Evolutionary conservation across 352 stramenopile genomes (phyloP).

Genomic region (Globisporangium cederbergense): DNA sequence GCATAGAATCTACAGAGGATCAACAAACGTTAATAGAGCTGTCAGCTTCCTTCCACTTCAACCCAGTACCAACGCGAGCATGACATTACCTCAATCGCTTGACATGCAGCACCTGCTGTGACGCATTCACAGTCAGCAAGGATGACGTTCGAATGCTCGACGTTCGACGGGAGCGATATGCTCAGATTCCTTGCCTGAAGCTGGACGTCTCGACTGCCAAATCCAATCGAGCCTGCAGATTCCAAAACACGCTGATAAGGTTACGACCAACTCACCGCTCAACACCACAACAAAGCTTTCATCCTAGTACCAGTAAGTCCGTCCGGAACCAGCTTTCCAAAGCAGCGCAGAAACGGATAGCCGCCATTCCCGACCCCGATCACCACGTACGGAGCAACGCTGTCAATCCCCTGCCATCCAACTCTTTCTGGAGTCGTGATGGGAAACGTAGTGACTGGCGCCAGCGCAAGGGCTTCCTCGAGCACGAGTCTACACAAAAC

Average conservation of each 20-base stretch:
- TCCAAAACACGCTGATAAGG: neutral
- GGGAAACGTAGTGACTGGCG: neutral
- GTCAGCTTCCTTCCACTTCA: neutral
- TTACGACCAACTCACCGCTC: neutral
- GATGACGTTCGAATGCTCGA: slow-evolving; percentile 6
- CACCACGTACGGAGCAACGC: slow-evolving; percentile 1
- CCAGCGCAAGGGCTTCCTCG: slow-evolving; percentile 15
- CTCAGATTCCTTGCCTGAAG: slow-evolving; percentile 1
- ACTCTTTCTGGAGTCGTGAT: slow-evolving; percentile 6
- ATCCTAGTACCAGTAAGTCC: slow-evolving; percentile 4
- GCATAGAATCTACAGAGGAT: slow-evolving; percentile 4
- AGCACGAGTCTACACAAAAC: slow-evolving; percentile 5
- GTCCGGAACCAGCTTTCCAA: slow-evolving; percentile 4
- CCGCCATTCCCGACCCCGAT: slow-evolving; percentile 16
- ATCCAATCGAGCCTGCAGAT: slow-evolving; percentile 7
- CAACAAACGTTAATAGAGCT: neutral
- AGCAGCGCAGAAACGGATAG: slow-evolving; percentile 6
- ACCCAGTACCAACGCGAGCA: neutral
- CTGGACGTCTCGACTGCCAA: slow-evolving; percentile 13
- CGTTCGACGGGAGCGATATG: slow-evolving; percentile 5
- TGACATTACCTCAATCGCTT: slow-evolving; percentile 10
- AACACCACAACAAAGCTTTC: neutral
- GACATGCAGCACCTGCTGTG: slow-evolving; percentile 10
- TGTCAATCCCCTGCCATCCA: slow-evolving; percentile 5
- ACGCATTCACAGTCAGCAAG: slow-evolving; percentile 15